Evolutionary conservation across 2,329 filamentous ascomycete genomes (phyloP).

Genomic region (Fusarium liriodendri): DNA sequence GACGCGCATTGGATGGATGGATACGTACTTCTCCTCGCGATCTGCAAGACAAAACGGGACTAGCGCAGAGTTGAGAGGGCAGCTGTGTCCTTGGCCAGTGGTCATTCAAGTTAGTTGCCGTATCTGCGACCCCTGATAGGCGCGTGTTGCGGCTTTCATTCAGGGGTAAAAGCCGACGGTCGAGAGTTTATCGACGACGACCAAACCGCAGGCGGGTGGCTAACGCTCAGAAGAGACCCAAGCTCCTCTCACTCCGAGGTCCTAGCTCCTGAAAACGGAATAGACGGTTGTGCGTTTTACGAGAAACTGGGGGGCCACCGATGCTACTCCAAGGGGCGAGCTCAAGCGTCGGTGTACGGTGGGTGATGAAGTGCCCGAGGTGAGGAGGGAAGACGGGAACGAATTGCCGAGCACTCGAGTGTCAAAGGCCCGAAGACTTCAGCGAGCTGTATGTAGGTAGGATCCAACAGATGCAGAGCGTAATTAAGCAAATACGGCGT

Average conservation of each 20-base stretch:
- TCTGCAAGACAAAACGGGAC: not conserved
- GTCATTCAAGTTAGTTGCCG: slow-evolving; percentile 18
- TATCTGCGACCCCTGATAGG: slow-evolving; percentile 26
- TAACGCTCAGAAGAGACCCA: not conserved
- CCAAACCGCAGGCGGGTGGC: slow-evolving; percentile 2
- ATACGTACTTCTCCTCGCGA: not conserved
- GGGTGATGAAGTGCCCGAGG: not conserved
- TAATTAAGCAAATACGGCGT: slow-evolving; percentile 39
- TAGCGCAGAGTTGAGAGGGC: not conserved
- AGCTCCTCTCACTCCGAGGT: not conserved
- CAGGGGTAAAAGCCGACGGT: slow-evolving; percentile 30
- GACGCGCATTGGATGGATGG: not conserved
- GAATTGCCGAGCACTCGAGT: slow-evolving; percentile 3
- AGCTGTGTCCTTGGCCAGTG: slow-evolving; percentile 5
- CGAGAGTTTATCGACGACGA: slow-evolving; percentile 3
- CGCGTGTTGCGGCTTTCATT: slow-evolving; percentile 31
- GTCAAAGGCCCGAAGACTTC: slow-evolving; percentile 13
- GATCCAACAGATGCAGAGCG: slow-evolving; percentile 31
- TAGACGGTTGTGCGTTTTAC: not conserved
- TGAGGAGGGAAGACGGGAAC: not conserved
- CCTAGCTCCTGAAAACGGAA: slow-evolving; percentile 20
- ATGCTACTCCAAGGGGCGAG: not conserved
- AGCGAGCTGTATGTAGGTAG: slow-evolving; percentile 2
- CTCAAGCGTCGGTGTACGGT: not conserved
- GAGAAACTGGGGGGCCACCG: slow-evolving; percentile 2